Evolutionary conservation across 2,329 filamentous ascomycete species (phyloP).

Genomic region (Fusarium devonianum): DNA sequence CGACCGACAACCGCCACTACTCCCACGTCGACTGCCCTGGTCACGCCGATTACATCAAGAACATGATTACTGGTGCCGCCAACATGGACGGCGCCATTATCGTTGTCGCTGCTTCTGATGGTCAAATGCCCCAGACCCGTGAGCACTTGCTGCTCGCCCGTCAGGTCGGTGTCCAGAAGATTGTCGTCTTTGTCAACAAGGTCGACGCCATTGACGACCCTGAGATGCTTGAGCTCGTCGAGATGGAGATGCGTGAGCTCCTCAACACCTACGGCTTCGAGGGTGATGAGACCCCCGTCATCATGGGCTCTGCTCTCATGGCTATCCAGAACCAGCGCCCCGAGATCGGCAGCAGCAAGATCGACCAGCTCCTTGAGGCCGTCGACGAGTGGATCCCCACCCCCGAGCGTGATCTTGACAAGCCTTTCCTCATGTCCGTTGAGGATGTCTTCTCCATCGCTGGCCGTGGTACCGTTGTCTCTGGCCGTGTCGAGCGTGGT

Average conservation of each 20-base stretch:
- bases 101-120: slow-evolving; percentile 96
- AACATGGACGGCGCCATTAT: slow-evolving; percentile 99
- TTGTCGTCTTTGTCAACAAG: slow-evolving; percentile 99
- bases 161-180: slow-evolving; percentile 97
- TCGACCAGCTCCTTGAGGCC: slow-evolving; percentile 88
- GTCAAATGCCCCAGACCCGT: slow-evolving; percentile 99
- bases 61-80: slow-evolving; percentile 99
- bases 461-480: slow-evolving; percentile 95
- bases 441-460: slow-evolving; percentile 92
- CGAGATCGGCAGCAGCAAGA: slow-evolving; percentile 86
- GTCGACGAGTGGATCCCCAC: slow-evolving; percentile 98
- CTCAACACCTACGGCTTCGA: slow-evolving; percentile 94
- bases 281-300: slow-evolving; percentile 95
- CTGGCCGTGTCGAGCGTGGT: slow-evolving; percentile 97
- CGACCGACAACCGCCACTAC: slow-evolving; percentile 93
- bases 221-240: slow-evolving; percentile 99
- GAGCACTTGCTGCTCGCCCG: slow-evolving; percentile 97
- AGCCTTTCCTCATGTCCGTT: slow-evolving; percentile 98
- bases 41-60: slow-evolving; percentile 99
- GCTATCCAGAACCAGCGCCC: slow-evolving; percentile 85
- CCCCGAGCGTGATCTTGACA: slow-evolving; percentile 90
- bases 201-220: slow-evolving; percentile 96
- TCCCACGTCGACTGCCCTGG: slow-evolving; percentile 99
- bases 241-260: slow-evolving; percentile 99
- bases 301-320: slow-evolving; percentile 96